Evolutionary conservation across 495 filamentous ascomycete genomes (phyloP).

Genomic region (Ascobolus immersus): DNA sequence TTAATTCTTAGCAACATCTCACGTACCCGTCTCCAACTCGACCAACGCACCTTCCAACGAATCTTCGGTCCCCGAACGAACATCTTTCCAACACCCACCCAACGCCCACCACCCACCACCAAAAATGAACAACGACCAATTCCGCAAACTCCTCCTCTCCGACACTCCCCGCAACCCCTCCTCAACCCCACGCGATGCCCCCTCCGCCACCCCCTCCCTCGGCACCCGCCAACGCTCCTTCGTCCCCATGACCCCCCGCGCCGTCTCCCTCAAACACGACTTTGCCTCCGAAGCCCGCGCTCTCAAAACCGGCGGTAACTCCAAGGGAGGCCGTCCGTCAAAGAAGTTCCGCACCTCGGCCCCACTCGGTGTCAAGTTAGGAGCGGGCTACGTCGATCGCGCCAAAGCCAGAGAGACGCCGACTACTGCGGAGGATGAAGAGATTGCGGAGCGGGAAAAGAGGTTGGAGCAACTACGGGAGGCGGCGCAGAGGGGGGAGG

Average conservation of each 20-base stretch:
- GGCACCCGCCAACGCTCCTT: constrained; percentile 44
- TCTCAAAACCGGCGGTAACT: constrained; percentile 32
- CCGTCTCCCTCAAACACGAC: constrained; percentile 33
- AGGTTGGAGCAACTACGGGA: constrained; percentile 60
- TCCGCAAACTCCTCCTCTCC: constrained; percentile 63
- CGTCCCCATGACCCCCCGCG: constrained; percentile 73
- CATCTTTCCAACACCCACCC: constrained; percentile 1
- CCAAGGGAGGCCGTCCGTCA: constrained; percentile 19
- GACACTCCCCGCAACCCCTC: constrained; percentile 20
- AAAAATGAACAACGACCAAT: constrained; percentile 87
- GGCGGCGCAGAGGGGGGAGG: constrained; percentile 49
- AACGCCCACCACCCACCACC: neutral
- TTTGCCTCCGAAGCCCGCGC: constrained; percentile 75
- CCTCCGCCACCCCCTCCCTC: constrained; percentile 21
- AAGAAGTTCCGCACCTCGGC: constrained; percentile 55
- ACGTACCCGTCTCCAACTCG: too few relatives aligned
- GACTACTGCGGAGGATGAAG: constrained; percentile 17
- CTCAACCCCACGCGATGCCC: constrained; percentile 12
- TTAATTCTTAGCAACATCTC: too few relatives aligned
- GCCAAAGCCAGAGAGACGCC: constrained; percentile 24
- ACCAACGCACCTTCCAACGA: too few relatives aligned
- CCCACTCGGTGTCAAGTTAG: constrained; percentile 61
- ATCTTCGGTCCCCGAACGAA: constrained; percentile 1
- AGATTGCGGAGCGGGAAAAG: constrained; percentile 34
- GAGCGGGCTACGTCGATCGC: constrained; percentile 68